These are phyloP conservation scores for Sugiyamaella sp. DNA, from an alignment of 1,139 yeast species.

Conservation along the genomic window DNA sequence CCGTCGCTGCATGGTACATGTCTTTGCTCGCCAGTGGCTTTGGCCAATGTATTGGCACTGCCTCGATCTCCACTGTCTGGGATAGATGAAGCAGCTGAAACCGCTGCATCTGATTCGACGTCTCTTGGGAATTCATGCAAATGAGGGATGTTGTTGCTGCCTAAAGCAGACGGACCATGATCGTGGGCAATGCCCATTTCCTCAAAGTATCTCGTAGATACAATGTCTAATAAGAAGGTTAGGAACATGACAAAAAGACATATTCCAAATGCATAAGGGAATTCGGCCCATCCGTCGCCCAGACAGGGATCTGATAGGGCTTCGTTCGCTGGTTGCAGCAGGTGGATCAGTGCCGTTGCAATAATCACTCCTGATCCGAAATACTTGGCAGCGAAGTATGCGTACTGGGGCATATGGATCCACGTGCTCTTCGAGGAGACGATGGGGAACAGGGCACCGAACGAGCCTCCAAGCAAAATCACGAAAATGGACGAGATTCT, in stretches of 20 bases:
- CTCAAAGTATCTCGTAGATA: constrained; percentile 35
- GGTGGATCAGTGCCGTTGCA: constrained; percentile 86
- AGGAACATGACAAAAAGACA: constrained; percentile 50
- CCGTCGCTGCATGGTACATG: not conserved
- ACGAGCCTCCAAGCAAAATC: constrained; percentile 58
- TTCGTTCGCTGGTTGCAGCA: constrained; percentile 76
- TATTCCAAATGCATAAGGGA: constrained; percentile 66
- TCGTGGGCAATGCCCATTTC: constrained; percentile 32
- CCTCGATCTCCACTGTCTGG: not conserved
- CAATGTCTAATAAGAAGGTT: constrained; percentile 41
- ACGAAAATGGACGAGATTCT: constrained; percentile 77
- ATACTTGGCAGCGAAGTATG: constrained; percentile 72
- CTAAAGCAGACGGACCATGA: constrained; percentile 37
- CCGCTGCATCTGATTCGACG: not conserved
- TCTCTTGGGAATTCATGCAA: not conserved
- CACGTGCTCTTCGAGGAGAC: constrained; percentile 34
- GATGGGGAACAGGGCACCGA: constrained; percentile 53
- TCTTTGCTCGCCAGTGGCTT: not conserved
- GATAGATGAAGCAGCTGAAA: not conserved
- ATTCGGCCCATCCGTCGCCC: constrained; percentile 56
- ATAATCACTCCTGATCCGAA: constrained; percentile 93
- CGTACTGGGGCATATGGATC: constrained; percentile 54
- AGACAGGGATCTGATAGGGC: constrained; percentile 56
- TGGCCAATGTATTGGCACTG: constrained; percentile 6
- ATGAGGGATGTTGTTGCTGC: not conserved